Conservation (phyloP, 2,329 filamentous ascomycete genomes). For the Ophiostoma fasciatum region DNA sequence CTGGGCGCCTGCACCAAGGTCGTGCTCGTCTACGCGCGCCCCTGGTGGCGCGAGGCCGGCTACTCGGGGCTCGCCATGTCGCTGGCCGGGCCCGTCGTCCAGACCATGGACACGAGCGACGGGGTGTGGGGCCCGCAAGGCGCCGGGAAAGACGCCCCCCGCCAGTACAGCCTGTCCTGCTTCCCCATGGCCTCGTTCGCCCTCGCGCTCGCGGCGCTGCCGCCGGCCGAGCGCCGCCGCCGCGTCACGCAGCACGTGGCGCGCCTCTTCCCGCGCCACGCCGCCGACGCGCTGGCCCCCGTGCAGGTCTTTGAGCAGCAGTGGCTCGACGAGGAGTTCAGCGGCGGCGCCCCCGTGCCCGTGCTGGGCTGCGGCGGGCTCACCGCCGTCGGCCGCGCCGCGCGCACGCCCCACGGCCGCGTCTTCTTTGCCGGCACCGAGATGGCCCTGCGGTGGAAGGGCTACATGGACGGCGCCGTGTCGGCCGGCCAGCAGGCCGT, state of each 20-base stretch:
- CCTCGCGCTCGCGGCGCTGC: slow-evolving; percentile 16
- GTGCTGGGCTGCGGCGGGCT: slow-evolving; percentile 5
- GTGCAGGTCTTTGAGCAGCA: slow-evolving; percentile 6
- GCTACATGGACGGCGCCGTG: slow-evolving; percentile 45
- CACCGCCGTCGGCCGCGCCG: slow-evolving; percentile 8
- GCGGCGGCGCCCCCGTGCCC: slow-evolving; percentile 8
- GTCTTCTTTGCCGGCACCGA: slow-evolving; percentile 37
- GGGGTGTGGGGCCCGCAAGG: too few species aligned
- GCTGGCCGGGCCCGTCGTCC: slow-evolving; percentile 3
- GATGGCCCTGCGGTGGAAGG: slow-evolving; percentile 35
- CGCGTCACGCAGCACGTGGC: slow-evolving; percentile 4
- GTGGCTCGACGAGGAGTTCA: slow-evolving; percentile 6
- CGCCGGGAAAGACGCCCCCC: slow-evolving; percentile 13
- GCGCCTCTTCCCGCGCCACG: neutral
- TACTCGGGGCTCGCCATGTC: slow-evolving; percentile 25
- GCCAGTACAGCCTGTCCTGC: slow-evolving; percentile 22
- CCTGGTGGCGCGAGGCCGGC: slow-evolving; percentile 24
- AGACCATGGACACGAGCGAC: slow-evolving; percentile 6
- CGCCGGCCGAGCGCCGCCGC: slow-evolving; percentile 1
- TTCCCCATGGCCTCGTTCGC: slow-evolving; percentile 26
- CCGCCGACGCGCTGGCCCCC: neutral
- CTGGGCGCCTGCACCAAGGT: slow-evolving; percentile 36
- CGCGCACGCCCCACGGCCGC: slow-evolving; percentile 23
- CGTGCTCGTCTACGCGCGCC: slow-evolving; percentile 26
- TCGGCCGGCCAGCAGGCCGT: slow-evolving; percentile 32